A percentile compares a stretch with the other conserved stretches of the same genome.
Conservation (phyloP, 192 early-diverging fungal genomes). For the Dimargaris cristalligena region DNA sequence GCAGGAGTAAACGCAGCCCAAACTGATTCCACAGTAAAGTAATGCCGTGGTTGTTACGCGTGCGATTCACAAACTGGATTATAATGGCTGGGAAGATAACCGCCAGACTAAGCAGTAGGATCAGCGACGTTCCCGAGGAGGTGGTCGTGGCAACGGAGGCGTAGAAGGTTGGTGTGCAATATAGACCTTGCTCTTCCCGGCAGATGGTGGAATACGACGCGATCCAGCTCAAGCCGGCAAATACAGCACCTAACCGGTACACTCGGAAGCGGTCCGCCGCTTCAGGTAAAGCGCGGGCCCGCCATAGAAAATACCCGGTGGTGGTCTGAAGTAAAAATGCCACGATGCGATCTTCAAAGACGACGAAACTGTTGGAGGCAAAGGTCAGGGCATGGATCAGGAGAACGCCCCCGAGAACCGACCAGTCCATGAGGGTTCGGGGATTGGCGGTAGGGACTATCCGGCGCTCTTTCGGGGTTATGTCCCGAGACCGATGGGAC, state of each 20-base stretch:
- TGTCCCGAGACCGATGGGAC: not conserved
- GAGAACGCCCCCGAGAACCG: constrained; percentile 13
- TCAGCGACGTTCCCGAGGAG: constrained; percentile 28
- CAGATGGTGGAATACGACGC: constrained; percentile 55
- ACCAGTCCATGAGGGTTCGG: not conserved
- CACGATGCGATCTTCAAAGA: constrained; percentile 68
- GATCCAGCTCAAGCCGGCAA: constrained; percentile 38
- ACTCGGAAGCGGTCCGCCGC: constrained; percentile 20
- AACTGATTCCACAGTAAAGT: constrained; percentile 34
- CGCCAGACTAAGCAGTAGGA: constrained; percentile 28
- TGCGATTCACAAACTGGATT: constrained; percentile 21
- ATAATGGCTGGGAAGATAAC: constrained; percentile 24
- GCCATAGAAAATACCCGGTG: constrained; percentile 24
- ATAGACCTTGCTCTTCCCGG: constrained; percentile 70
- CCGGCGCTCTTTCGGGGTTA: not conserved
- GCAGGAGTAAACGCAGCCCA: constrained; percentile 36
- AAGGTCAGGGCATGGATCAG: constrained; percentile 45
- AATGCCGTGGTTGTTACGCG: constrained; percentile 35
- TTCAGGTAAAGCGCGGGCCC: constrained; percentile 11
- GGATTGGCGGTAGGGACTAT: too few relatives aligned
- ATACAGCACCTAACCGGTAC: constrained; percentile 22
- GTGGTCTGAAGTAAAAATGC: constrained; percentile 51
- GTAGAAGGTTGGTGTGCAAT: constrained; percentile 71
- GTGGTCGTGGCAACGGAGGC: constrained; percentile 33
- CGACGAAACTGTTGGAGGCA: constrained; percentile 79